Base-by-base conservation (phyloP, 1,284 basidiomycete species). In the Malassezia globosa region DNA sequence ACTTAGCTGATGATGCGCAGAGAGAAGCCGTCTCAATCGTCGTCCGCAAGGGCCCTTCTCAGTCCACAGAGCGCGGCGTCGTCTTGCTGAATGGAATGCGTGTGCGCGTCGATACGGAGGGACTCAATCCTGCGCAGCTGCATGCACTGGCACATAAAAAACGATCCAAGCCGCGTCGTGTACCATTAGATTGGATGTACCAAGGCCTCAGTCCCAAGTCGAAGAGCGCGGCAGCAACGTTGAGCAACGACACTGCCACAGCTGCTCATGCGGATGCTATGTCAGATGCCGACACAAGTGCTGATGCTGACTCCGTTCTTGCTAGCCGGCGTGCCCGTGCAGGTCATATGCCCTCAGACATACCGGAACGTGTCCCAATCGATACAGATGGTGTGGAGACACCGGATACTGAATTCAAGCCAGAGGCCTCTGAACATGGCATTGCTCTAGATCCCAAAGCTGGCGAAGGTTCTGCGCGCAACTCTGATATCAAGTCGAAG, bases 161-260 rank as follows among this genome's bases (percentile, higher is more conserved):
- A 74, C 81, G 94, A 4, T 77, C 87, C 37, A 87, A 87, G 69
- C 87, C 88, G 8, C 76, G 78, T 7, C 80, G 90, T 14, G 82
- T 92, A 35, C 89, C 94, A 1, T 77, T 97, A 14, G 92, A 96
- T 85, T n/a, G n/a, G n/a, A n/a, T n/a, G n/a, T n/a, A n/a, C n/a
- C n/a, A n/a, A n/a, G n/a, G n/a, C n/a, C n/a, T n/a, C n/a, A n/a
- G n/a, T n/a, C n/a, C n/a, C n/a, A 82, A 41, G 23, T 24, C 13
- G 5, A 11, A 5, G 18, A 4, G 21, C 14, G 34, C n/a, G 16
- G 39, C 43, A 8, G 29, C 29, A n/a, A 31, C 29, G 29, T 10
- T 8, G 10, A n/a, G 10, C 8, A n/a, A 8, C 22, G 33, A 34
- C 7, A 25, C 44, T 1, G 40, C 41, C 11, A 25, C 29, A 23